phyloP scores from a whole-genome alignment of 208 protist genomes.

The Trichomonas gallinae region DNA sequence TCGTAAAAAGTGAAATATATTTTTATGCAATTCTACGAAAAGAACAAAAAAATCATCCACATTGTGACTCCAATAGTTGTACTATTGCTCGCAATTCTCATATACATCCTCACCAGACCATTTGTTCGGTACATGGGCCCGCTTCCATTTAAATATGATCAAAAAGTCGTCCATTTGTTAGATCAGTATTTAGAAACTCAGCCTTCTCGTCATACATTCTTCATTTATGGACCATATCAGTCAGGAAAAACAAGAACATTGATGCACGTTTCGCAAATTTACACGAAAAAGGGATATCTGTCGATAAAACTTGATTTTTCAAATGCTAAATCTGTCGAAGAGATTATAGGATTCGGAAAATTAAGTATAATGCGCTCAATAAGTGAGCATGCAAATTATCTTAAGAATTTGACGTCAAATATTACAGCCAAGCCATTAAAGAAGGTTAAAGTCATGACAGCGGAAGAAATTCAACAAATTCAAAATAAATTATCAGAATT shows the following conservation, averaged over 20 bases:
- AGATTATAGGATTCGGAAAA: neutral
- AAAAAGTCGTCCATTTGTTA: neutral
- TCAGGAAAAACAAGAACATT: neutral
- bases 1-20: neutral
- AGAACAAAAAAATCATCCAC: neutral
- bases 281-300: neutral
- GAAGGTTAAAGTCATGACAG: neutral
- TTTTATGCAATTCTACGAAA: neutral
- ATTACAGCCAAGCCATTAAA: neutral
- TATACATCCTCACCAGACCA: neutral
- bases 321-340: neutral
- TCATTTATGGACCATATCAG: neutral
- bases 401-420: neutral
- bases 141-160: neutral
- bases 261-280: neutral
- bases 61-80: neutral
- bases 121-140: neutral
- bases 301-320: neutral
- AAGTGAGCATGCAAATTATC: neutral
- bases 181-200: neutral
- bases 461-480: neutral
- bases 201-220: neutral
- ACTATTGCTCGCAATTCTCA: neutral
- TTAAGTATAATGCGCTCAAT: neutral
- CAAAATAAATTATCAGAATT: neutral